Percentiles rank a stretch among this genome's conserved stretches.
Conservation (phyloP, 345 rosid genomes). For the Heritiera fomes region DNA sequence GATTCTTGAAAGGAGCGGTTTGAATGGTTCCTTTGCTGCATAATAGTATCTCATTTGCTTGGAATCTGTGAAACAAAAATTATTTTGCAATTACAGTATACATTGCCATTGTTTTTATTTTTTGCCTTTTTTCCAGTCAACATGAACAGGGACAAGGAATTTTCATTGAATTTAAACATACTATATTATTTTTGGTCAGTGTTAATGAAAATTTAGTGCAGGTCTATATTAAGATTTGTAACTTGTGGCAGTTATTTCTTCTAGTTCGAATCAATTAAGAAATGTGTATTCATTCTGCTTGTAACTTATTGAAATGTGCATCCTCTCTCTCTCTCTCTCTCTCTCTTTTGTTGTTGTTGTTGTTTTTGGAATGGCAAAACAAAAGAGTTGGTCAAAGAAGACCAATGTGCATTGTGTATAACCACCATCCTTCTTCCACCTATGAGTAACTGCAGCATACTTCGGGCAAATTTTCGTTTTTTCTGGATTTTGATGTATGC, state of each 20-base stretch:
- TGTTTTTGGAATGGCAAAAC: neutral
- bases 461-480: conserved; percentile 4
- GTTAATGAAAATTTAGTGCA: neutral
- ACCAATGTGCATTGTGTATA: neutral
- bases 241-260: neutral
- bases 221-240: neutral
- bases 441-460: neutral
- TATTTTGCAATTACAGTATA: neutral
- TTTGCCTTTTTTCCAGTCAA: neutral
- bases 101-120: neutral
- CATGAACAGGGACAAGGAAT: neutral
- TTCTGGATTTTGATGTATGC: neutral
- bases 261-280: neutral
- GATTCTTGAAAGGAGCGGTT: conserved; percentile 4
- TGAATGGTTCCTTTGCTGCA: conserved; percentile 8
- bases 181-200: neutral
- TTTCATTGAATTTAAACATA: neutral
- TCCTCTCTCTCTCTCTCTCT: neutral
- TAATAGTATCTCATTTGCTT: neutral
- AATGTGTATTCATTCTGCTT: neutral
- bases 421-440: neutral
- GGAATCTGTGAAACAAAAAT: neutral
- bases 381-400: neutral
- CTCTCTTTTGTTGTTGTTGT: no score
- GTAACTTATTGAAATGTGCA: neutral